Conservation (phyloP, 2,329 filamentous ascomycete species). For the Scytalidium lignicola region DNA sequence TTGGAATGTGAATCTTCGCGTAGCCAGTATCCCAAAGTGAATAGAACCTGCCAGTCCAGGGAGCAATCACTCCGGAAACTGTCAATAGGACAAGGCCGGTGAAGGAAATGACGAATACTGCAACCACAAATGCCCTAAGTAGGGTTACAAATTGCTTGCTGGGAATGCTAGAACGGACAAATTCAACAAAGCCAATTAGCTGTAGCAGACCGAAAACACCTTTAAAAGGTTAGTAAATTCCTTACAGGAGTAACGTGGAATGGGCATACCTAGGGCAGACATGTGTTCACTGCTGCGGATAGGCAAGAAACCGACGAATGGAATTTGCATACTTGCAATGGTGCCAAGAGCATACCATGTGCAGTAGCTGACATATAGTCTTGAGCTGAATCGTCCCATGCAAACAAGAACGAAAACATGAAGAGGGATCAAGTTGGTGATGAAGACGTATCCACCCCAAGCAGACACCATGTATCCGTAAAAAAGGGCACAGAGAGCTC, state of each 20-base stretch:
- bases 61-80: conserved; percentile 84
- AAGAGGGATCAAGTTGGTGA: conserved; percentile 91
- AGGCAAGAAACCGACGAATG: conserved; percentile 94
- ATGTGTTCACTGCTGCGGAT: conserved; percentile 98
- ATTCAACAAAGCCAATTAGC: conserved; percentile 87
- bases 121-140: conserved; percentile 68
- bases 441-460: conserved; percentile 99
- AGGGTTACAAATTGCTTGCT: conserved; percentile 93
- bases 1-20: conserved; percentile 98
- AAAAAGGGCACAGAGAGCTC: conserved; percentile 86
- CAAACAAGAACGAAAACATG: conserved; percentile 90
- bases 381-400: conserved; percentile 94
- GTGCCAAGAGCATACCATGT: conserved; percentile 98
- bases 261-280: conserved; percentile 75
- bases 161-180: conserved; percentile 79
- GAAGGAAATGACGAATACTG: conserved; percentile 68
- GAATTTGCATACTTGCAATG: conserved; percentile 97
- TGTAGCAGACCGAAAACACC: conserved; percentile 95
- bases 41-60: conserved; percentile 98
- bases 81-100: conserved; percentile 80
- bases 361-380: conserved; percentile 93
- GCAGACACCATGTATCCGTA: conserved; percentile 99
- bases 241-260: neutral
- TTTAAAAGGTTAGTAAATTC: conserved; percentile 30
- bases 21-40: conserved; percentile 98